These are phyloP conservation scores for Austroboletus festivus DNA, from an alignment of 768 basidiomycete genomes.

Conservation along the genomic window DNA sequence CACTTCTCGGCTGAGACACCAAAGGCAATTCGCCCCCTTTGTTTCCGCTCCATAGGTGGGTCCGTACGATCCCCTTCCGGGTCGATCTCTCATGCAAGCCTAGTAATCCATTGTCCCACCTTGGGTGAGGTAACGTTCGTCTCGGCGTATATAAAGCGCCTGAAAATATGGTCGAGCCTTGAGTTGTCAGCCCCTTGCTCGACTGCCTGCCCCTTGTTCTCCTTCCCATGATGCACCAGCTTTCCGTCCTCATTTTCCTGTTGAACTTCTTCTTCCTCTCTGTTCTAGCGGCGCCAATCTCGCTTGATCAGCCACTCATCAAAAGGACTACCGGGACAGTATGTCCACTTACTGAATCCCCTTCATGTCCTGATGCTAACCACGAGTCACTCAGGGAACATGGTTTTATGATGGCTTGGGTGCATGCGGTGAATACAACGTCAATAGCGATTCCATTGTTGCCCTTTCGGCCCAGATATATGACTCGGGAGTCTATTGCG, in stretches of 20 bases:
- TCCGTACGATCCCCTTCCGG: slow-evolving; percentile 29
- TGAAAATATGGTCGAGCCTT: slow-evolving; percentile 1
- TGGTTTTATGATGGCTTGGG: slow-evolving; percentile 61
- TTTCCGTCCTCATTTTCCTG: slow-evolving; percentile 30
- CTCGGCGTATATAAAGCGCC: slow-evolving; percentile 25
- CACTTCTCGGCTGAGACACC: slow-evolving; percentile 15
- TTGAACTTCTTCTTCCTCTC: slow-evolving; percentile 43
- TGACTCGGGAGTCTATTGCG: slow-evolving; percentile 53
- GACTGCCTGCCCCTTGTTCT: neutral
- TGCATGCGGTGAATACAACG: slow-evolving; percentile 59
- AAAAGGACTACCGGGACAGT: slow-evolving; percentile 60
- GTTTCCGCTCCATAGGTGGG: slow-evolving; percentile 18
- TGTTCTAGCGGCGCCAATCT: slow-evolving; percentile 39
- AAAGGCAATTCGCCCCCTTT: slow-evolving; percentile 23
- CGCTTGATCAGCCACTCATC: slow-evolving; percentile 35
- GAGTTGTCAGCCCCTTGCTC: slow-evolving; percentile 5
- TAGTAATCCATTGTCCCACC: slow-evolving; percentile 22
- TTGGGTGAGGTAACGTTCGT: slow-evolving; percentile 30
- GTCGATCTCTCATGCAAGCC: slow-evolving; percentile 24
- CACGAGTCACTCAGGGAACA: slow-evolving; percentile 48
- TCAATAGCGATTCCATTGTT: slow-evolving; percentile 51
- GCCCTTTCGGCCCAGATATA: slow-evolving; percentile 59
- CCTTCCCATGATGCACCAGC: slow-evolving; percentile 16
- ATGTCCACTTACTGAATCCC: slow-evolving; percentile 19
- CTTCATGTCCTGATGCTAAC: slow-evolving; percentile 2